These are phyloP conservation scores for Emiliania huxleyi DNA, from an alignment of 78 protist genomes.

Conservation along the genomic window DNA sequence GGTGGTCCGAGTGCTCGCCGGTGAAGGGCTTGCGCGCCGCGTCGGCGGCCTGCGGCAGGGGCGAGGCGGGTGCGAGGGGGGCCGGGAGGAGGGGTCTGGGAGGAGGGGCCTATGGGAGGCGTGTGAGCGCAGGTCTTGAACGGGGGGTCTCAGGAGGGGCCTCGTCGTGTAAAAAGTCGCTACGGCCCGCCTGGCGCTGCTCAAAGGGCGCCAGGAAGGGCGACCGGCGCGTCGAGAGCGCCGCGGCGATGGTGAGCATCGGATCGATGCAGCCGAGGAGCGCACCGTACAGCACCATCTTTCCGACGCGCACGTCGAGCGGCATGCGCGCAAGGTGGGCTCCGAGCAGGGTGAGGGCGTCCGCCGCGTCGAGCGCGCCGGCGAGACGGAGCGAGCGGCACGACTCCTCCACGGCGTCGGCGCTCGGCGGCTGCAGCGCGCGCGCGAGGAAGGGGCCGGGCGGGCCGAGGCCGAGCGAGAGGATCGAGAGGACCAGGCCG, in stretches of 20 bases:
- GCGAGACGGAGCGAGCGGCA: constrained; percentile 42
- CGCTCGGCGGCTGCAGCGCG: constrained; percentile 76
- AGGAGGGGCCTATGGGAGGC: too few species aligned
- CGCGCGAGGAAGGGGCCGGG: too few species aligned
- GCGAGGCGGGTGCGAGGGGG: too few species aligned
- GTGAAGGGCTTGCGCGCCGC: constrained; percentile 38
- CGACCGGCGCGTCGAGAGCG: constrained; percentile 25
- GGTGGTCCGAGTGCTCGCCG: constrained; percentile 59
- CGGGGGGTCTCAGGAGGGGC: too few species aligned
- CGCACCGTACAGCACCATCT: constrained; percentile 68
- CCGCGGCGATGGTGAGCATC: constrained; percentile 84
- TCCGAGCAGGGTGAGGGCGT: constrained; percentile 69
- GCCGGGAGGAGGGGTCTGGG: too few species aligned
- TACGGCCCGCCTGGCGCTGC: constrained; percentile 5
- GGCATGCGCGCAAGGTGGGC: constrained; percentile 80
- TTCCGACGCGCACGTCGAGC: constrained; percentile 77
- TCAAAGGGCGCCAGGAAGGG: constrained; percentile 77
- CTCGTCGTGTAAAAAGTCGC: too few species aligned
- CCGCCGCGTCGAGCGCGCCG: constrained; percentile 4
- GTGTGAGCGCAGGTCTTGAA: too few species aligned
- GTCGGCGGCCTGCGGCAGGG: too few species aligned
- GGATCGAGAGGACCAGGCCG: constrained; percentile 73
- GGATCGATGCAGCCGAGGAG: constrained; percentile 72
- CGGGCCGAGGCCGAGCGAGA: constrained; percentile 50
- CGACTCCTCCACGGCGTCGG: constrained; percentile 40